Evolutionary conservation across 495 filamentous ascomycete species (phyloP).

Genomic region (Trichoderma gamsii): DNA sequence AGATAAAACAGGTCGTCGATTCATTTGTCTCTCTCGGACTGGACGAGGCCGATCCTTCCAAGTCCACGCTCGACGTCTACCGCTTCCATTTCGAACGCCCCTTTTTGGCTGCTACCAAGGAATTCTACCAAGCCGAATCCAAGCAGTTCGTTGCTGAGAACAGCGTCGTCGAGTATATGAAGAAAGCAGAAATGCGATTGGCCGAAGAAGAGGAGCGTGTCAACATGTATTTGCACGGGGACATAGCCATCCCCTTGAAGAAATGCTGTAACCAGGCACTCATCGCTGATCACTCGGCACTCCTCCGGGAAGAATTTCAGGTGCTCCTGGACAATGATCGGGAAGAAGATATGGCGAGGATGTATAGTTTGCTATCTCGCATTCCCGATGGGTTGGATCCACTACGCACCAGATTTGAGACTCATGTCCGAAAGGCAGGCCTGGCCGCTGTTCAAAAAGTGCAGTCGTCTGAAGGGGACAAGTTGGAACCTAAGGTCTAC

Average conservation of each 20-base stretch:
- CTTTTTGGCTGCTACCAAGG: slow-evolving; percentile 76
- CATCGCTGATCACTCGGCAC: slow-evolving; percentile 74
- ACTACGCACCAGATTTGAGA: slow-evolving; percentile 80
- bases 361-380: slow-evolving; percentile 87
- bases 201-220: slow-evolving; percentile 94
- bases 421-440: slow-evolving; percentile 85
- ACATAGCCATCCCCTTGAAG: slow-evolving; percentile 78
- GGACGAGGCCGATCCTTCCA: slow-evolving; percentile 86
- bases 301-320: slow-evolving; percentile 94
- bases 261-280: slow-evolving; percentile 83
- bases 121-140: slow-evolving; percentile 88
- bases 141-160: slow-evolving; percentile 93
- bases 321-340: slow-evolving; percentile 90
- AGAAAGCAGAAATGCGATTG: slow-evolving; percentile 91
- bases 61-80: slow-evolving; percentile 94
- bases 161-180: slow-evolving; percentile 99
- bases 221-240: slow-evolving; percentile 80
- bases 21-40: slow-evolving; percentile 94
- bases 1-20: slow-evolving; percentile 95
- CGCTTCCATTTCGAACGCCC: slow-evolving; percentile 84
- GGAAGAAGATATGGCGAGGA: slow-evolving; percentile 88
- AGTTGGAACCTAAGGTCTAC: slow-evolving; percentile 91
- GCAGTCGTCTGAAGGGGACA: slow-evolving; percentile 71
- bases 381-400: slow-evolving; percentile 93
- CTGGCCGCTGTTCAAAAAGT: slow-evolving; percentile 86